phyloP scores from a whole-genome alignment of 2,329 filamentous ascomycete genomes.

The Delphinella strobiligena region DNA sequence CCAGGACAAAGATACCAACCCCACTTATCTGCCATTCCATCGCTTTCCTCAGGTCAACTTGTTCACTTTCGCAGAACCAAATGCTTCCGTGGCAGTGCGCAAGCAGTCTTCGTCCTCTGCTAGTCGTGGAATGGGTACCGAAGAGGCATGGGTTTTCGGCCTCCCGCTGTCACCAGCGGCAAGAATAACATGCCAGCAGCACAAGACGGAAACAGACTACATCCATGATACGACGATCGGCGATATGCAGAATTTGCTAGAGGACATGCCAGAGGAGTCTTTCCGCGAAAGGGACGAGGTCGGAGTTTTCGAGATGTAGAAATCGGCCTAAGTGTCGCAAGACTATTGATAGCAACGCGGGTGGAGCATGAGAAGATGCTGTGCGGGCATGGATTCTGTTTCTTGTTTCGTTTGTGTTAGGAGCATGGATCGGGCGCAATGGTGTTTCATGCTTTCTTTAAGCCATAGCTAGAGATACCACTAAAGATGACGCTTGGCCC shows the following conservation, averaged over 20 bases:
- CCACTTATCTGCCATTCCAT: slow-evolving; percentile 92
- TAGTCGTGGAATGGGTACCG: neutral
- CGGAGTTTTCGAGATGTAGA: no score
- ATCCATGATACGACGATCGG: slow-evolving; percentile 6
- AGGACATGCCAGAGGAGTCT: slow-evolving; percentile 9
- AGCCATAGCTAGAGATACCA: no score
- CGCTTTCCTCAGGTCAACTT: slow-evolving; percentile 77
- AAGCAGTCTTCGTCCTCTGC: no score
- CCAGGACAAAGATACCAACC: slow-evolving; percentile 80
- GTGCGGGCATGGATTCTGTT: no score
- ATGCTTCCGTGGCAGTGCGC: no score
- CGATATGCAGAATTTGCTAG: slow-evolving; percentile 10
- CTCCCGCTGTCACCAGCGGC: slow-evolving; percentile 2
- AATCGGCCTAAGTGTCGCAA: no score
- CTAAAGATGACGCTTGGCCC: no score
- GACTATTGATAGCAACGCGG: no score
- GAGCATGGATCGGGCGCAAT: no score
- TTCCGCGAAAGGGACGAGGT: neutral
- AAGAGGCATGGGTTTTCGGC: slow-evolving; percentile 4
- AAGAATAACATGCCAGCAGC: slow-evolving; percentile 5
- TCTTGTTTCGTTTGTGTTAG: no score
- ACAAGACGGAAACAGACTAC: neutral
- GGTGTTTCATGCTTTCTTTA: no score
- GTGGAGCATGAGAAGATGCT: no score
- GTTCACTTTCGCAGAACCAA: slow-evolving; percentile 44